Percentiles rank a stretch among this genome's conserved stretches.
phyloP scores from a whole-genome alignment of 495 filamentous ascomycete genomes.

The Glutinoglossum americanum region DNA sequence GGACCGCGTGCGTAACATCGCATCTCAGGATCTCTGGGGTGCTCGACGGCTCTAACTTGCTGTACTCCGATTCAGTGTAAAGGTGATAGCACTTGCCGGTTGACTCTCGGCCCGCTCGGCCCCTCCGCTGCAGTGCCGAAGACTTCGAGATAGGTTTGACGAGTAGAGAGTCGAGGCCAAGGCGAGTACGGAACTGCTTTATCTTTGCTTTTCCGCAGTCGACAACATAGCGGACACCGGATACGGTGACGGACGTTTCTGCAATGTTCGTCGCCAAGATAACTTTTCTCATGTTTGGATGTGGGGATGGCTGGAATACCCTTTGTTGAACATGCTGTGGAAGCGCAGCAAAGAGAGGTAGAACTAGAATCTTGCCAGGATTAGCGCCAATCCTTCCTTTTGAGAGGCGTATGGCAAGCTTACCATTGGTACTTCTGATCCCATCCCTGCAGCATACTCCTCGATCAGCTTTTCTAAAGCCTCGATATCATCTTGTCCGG shows the following conservation, averaged over 20 bases:
- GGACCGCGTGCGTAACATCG: conserved; percentile 64
- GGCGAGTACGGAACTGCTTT: conserved; percentile 66
- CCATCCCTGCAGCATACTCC: conserved; percentile 49
- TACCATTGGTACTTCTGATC: conserved; percentile 51
- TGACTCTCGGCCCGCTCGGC: conserved; percentile 83
- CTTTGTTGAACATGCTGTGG: conserved; percentile 61
- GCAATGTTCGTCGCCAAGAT: conserved; percentile 94
- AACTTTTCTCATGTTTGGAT: conserved; percentile 56
- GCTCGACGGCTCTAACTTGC: conserved; percentile 44
- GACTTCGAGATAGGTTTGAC: conserved; percentile 84
- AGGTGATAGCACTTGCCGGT: conserved; percentile 75
- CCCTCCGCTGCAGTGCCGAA: conserved; percentile 75
- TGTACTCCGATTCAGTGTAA: conserved; percentile 68
- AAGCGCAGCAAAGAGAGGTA: conserved; percentile 55
- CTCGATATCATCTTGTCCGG: conserved; percentile 85
- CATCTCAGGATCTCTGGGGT: conserved; percentile 79
- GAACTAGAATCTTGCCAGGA: conserved; percentile 32
- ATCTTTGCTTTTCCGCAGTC: conserved; percentile 89
- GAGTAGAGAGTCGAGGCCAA: conserved; percentile 79
- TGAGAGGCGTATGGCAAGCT: conserved; percentile 10
- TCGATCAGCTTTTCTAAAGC: conserved; percentile 58
- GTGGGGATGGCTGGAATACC: conserved; percentile 59
- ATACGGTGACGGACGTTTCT: conserved; percentile 90
- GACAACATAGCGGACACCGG: conserved; percentile 76
- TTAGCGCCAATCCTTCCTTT: conserved; percentile 13